A percentile compares a stretch with the other conserved stretches of the same genome.
phyloP scores from a whole-genome alignment of 352 stramenopile species.

The Globisporangium sylvaticum region DNA sequence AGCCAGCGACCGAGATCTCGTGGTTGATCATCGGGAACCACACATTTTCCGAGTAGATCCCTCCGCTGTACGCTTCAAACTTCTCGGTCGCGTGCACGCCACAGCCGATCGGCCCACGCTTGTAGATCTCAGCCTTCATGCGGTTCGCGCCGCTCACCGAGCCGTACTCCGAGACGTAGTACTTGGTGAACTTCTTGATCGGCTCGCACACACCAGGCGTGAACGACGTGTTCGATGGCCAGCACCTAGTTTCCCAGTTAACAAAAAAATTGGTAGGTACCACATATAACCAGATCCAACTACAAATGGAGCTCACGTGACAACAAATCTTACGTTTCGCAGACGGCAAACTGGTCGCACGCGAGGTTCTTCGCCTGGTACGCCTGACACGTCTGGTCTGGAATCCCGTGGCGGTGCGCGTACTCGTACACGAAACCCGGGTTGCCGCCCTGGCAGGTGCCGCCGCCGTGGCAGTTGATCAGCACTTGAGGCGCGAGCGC shows the following conservation, averaged over 20 bases:
- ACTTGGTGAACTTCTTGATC: constrained; percentile 86
- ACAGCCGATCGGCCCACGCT: constrained; percentile 88
- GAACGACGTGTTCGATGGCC: constrained; percentile 85
- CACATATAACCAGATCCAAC: no score
- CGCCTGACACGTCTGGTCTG: constrained; percentile 90
- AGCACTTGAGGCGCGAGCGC: constrained; percentile 74
- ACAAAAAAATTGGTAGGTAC: no score
- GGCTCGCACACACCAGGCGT: constrained; percentile 77
- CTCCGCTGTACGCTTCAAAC: constrained; percentile 74
- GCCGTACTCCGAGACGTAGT: constrained; percentile 89
- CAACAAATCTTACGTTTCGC: constrained; percentile 78
- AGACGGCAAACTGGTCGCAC: constrained; percentile 74
- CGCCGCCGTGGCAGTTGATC: constrained; percentile 82
- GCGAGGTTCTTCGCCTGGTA: constrained; percentile 86
- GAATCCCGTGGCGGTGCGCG: constrained; percentile 84
- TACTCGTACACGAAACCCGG: constrained; percentile 85
- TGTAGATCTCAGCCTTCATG: constrained; percentile 93
- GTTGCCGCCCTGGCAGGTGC: constrained; percentile 77
- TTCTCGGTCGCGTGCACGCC: constrained; percentile 84
- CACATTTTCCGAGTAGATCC: constrained; percentile 84
- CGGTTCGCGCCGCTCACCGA: constrained; percentile 75
- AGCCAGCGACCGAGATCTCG: constrained; percentile 88
- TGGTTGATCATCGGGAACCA: constrained; percentile 85
- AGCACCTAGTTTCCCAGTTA: constrained; percentile 67
- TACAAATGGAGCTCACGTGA: no score